Conservation (phyloP, 352 stramenopile genomes). For the Phytophthora hybrid region DNA sequence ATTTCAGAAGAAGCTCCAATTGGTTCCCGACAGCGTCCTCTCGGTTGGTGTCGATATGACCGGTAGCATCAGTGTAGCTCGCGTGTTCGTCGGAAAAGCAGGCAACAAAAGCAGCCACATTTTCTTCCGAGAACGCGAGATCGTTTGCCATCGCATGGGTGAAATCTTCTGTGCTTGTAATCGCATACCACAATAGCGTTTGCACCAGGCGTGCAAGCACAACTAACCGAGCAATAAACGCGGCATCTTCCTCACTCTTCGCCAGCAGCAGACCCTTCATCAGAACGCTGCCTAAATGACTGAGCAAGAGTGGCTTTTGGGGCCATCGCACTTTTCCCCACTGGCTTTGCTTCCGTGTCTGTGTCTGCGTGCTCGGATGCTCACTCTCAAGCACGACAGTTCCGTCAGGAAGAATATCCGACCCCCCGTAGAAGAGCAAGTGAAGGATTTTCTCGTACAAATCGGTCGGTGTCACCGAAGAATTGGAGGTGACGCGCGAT, state of each 20-base stretch:
- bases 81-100: slow-evolving; percentile 48
- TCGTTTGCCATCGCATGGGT: slow-evolving; percentile 70
- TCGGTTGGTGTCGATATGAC: slow-evolving; percentile 12
- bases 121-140: slow-evolving; percentile 62
- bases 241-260: slow-evolving; percentile 59
- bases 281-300: slow-evolving; percentile 76
- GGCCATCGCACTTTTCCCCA: slow-evolving; percentile 85
- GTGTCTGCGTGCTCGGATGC: slow-evolving; percentile 83
- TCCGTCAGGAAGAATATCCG: slow-evolving; percentile 71
- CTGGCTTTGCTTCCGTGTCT: slow-evolving; percentile 88
- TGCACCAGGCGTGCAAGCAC: slow-evolving; percentile 80
- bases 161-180: slow-evolving; percentile 67
- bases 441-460: slow-evolving; percentile 62
- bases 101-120: slow-evolving; percentile 58
- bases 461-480: slow-evolving; percentile 27
- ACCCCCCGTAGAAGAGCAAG: slow-evolving; percentile 78
- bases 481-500: slow-evolving; percentile 35
- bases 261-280: slow-evolving; percentile 78
- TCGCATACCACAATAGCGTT: slow-evolving; percentile 78
- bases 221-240: slow-evolving; percentile 69
- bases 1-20: slow-evolving; percentile 39
- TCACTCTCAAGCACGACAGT: slow-evolving; percentile 79
- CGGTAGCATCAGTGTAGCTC: slow-evolving; percentile 9
- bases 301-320: slow-evolving; percentile 77
- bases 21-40: slow-evolving; percentile 40